phyloP scores from a whole-genome alignment of 1,284 basidiomycete species.

The Dichomitus squalens region DNA sequence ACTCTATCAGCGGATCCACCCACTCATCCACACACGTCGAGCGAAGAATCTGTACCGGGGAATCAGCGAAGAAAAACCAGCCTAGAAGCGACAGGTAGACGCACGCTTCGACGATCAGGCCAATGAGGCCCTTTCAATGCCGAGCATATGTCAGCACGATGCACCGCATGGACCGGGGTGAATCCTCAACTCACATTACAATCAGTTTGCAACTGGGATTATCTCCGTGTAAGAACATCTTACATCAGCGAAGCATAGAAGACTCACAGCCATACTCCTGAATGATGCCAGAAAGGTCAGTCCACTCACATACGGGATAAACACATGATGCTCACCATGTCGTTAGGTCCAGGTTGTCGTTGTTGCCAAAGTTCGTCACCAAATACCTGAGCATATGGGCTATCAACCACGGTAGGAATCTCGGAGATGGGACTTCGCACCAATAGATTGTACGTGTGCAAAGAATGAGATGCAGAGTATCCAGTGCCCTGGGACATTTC shows the following conservation, averaged over 20 bases:
- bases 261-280: constrained; percentile 32
- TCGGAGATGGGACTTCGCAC: constrained; percentile 6
- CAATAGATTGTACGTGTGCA: constrained; percentile 33
- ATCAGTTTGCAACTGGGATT: constrained; percentile 32
- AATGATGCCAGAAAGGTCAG: background rate
- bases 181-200: constrained; percentile 28
- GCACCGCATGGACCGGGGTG: background rate
- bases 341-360: constrained; percentile 24
- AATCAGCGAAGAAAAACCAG: constrained; percentile 1
- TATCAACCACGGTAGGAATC: background rate
- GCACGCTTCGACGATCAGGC: constrained; percentile 32
- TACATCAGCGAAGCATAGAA: background rate
- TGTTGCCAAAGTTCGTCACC: constrained; percentile 30
- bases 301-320: background rate
- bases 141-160: background rate
- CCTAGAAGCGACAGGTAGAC: constrained; percentile 1
- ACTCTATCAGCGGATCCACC: constrained; percentile 4
- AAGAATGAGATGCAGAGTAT: constrained; percentile 31
- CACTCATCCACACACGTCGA: constrained; percentile 34
- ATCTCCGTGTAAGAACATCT: background rate
- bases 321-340: constrained; percentile 27
- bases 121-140: constrained; percentile 28
- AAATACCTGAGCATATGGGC: constrained; percentile 26
- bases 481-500: constrained; percentile 16
- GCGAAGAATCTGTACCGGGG: constrained; percentile 33